Base-by-base conservation (phyloP, 768 basidiomycete species). In the Xerocomus brunneocitrinus region DNA sequence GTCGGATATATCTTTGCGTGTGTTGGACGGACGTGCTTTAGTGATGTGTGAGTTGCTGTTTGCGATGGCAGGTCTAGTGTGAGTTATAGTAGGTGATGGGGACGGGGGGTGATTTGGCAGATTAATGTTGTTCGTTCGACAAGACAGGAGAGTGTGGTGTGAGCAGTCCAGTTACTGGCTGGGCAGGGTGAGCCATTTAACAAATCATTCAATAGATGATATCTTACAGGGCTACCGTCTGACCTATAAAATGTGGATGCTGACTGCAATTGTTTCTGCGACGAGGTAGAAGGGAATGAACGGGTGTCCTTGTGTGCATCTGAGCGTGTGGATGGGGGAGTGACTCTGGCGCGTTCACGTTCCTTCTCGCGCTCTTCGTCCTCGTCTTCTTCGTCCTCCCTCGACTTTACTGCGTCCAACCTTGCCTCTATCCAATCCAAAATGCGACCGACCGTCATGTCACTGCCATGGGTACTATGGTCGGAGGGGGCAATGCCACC, bases 361-460 rank as follows among this genome's bases (percentile, higher is more conserved):
- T 79, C 82, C 60, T 74, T 77, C 62, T 87, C 84, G 43, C 78
- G 73, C 57, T 88, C 86, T 56, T 89, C 86, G 53, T 89, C 89
- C 63, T 90, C 88, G 30, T 88, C 87, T 55, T 90, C 89, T 63
- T 90, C 90, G 50, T 91, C 89, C 50, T 89, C 85, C 41, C 83
- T 76, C 2, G 82, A 75, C 59, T 77, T 82, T 53, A 91, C 80
- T 0, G 88, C 89, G 24, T 91, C 89, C 40, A 90, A 68, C 52
- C 90, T 74, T 0, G 87, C 89, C 64, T 92, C 90, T 55, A 85
- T 81, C 85, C 88, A 91, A 61, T 91, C 89, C 84, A 91, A 81
- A 47, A 92, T 83, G 28, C 84, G 70, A 10, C 86, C 89, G 61
- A 91, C 85, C 0, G 84, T 82, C 83, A 89, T 81, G 39, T 84